Percentiles rank a stretch among this genome's conserved stretches.
Evolutionary conservation across 163 green algal species (phyloP).

Genomic region (Coccomyxa subellipsoidea): DNA sequence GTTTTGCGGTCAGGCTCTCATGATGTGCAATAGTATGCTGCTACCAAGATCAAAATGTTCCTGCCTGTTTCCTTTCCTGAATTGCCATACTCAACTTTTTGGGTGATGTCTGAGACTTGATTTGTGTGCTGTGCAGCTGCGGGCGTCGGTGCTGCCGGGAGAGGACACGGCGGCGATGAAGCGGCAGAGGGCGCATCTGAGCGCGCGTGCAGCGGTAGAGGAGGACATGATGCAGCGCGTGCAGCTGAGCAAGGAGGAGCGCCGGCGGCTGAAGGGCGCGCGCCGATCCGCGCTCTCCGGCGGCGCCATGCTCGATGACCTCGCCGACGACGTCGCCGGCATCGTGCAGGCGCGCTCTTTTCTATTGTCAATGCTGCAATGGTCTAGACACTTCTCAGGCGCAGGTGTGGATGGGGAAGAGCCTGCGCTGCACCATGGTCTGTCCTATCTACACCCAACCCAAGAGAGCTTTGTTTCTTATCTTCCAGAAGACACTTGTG

Average conservation of each 20-base stretch:
- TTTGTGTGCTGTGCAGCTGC: neutral
- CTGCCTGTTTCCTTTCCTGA: too few relatives aligned
- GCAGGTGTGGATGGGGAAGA: too few relatives aligned
- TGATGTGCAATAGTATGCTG: too few relatives aligned
- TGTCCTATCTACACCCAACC: too few relatives aligned
- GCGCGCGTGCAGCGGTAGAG: constrained; percentile 69
- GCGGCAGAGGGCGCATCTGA: constrained; percentile 62
- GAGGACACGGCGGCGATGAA: constrained; percentile 44
- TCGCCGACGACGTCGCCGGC: constrained; percentile 91
- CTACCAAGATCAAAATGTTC: too few relatives aligned
- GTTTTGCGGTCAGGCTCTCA: too few relatives aligned
- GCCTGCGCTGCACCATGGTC: too few relatives aligned
- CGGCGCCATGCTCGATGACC: constrained; percentile 80
- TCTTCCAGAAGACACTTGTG: too few relatives aligned
- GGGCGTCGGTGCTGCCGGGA: constrained; percentile 15
- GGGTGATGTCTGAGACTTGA: neutral
- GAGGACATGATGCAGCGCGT: constrained; percentile 87
- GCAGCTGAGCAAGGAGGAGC: constrained; percentile 83
- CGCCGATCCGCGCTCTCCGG: constrained; percentile 49
- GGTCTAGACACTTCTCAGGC: too few relatives aligned
- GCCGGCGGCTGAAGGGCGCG: constrained; percentile 69
- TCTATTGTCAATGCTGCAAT: too few relatives aligned
- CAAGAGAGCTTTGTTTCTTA: too few relatives aligned
- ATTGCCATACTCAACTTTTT: neutral
- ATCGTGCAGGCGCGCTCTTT: constrained; percentile 59